Percentiles rank a stretch among this genome's conserved stretches.
Conservation (phyloP, 148 eudicot genomes). For the Selenicereus undatus region DNA sequence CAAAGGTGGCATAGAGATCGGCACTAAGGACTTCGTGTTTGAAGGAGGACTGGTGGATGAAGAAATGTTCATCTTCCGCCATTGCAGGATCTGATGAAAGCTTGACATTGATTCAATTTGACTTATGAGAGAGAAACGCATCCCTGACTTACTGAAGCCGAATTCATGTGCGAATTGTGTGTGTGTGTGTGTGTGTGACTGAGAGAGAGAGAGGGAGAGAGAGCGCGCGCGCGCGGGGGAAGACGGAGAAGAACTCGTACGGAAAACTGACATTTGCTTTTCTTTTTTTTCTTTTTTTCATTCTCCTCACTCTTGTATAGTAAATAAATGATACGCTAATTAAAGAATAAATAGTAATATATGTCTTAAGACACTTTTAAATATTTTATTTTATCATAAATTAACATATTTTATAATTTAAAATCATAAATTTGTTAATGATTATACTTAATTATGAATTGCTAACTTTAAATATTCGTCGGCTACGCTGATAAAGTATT, state of each 20-base stretch:
- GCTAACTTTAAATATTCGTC: too few relatives aligned
- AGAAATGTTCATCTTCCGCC: neutral
- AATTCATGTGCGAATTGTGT: neutral
- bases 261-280: neutral
- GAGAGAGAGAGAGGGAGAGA: neutral
- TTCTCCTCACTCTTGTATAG: too few relatives aligned
- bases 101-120: neutral
- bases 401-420: too few relatives aligned
- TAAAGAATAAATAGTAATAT: too few relatives aligned
- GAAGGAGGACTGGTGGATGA: neutral
- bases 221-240: neutral
- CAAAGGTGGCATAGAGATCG: neutral
- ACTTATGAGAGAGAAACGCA: neutral
- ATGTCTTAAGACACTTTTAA: too few relatives aligned
- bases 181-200: neutral
- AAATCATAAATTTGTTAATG: too few relatives aligned
- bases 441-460: too few relatives aligned
- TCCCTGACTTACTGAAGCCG: neutral
- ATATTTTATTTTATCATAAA: too few relatives aligned
- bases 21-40: neutral
- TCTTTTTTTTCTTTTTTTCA: neutral
- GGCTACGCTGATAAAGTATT: too few relatives aligned
- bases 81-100: neutral
- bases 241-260: neutral
- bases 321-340: too few relatives aligned